These are phyloP conservation scores for Hygrophorus russula DNA, from an alignment of 768 basidiomycete genomes.

Conservation along the genomic window DNA sequence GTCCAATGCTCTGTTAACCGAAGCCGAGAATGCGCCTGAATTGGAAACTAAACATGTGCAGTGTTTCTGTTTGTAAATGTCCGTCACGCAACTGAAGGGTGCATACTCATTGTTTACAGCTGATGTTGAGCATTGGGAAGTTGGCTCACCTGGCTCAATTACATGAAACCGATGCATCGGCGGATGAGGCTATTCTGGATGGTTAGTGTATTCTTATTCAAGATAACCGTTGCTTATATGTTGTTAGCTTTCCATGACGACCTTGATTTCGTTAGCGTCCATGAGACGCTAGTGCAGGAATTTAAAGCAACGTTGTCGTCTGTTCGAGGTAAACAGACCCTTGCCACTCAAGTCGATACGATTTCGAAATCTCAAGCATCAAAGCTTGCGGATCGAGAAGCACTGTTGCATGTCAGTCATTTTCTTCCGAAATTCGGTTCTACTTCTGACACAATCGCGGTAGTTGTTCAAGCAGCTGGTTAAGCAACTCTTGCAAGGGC, in stretches of 20 bases:
- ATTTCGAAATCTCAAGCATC: slow-evolving; percentile 46
- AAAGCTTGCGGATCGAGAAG: slow-evolving; percentile 31
- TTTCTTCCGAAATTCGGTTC: not conserved
- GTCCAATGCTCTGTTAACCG: slow-evolving; percentile 49
- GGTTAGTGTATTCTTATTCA: slow-evolving; percentile 25
- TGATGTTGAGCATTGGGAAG: slow-evolving; percentile 88
- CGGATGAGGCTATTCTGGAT: slow-evolving; percentile 44
- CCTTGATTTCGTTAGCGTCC: slow-evolving; percentile 81
- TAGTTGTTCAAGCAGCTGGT: slow-evolving; percentile 66
- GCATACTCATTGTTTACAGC: slow-evolving; percentile 27
- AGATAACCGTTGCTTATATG: slow-evolving; percentile 3
- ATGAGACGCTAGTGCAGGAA: slow-evolving; percentile 54
- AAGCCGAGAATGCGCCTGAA: slow-evolving; percentile 42
- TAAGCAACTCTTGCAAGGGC: slow-evolving; percentile 61
- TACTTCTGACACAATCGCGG: not conserved
- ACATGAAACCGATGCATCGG: slow-evolving; percentile 38
- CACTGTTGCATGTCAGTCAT: slow-evolving; percentile 38
- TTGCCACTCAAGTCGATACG: slow-evolving; percentile 59
- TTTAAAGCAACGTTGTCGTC: slow-evolving; percentile 39
- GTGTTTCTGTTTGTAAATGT: not conserved
- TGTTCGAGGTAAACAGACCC: slow-evolving; percentile 46
- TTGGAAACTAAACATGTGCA: slow-evolving; percentile 72
- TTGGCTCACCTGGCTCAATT: slow-evolving; percentile 72
- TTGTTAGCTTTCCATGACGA: slow-evolving; percentile 69
- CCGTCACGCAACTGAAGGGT: slow-evolving; percentile 2